Evolutionary conservation across 768 basidiomycete genomes (phyloP).

Genomic region (Coprinopsis marcescibilis): DNA sequence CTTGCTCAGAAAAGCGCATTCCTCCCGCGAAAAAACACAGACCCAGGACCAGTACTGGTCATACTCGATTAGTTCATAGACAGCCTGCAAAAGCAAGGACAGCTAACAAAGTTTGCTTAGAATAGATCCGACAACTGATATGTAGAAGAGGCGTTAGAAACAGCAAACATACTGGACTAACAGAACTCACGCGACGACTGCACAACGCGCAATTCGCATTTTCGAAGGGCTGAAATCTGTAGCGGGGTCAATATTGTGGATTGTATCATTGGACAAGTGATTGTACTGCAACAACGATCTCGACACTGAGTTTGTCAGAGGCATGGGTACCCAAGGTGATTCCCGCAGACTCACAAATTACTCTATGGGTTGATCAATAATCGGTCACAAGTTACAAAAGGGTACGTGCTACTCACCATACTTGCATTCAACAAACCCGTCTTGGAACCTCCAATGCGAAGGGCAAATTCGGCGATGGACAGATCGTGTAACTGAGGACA

Average conservation of each 20-base stretch:
- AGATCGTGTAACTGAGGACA: conserved; percentile 64
- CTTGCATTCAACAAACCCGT: conserved; percentile 79
- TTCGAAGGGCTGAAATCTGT: conserved; percentile 74
- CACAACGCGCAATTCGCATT: conserved; percentile 76
- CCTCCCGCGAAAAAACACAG: conserved; percentile 86
- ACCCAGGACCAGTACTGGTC: conserved; percentile 72
- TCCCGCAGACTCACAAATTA: conserved; percentile 49
- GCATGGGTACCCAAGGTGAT: background rate
- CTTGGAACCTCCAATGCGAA: conserved; percentile 70
- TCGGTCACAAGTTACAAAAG: conserved; percentile 3
- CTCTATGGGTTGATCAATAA: conserved; percentile 34
- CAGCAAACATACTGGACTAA: background rate
- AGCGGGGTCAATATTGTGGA: background rate
- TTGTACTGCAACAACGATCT: conserved; percentile 64
- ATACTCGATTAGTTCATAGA: conserved; percentile 5
- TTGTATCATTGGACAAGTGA: background rate
- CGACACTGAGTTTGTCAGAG: conserved; percentile 36
- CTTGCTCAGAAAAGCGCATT: conserved; percentile 70
- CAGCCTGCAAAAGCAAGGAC: background rate
- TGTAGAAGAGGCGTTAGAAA: conserved; percentile 7
- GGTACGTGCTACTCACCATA: conserved; percentile 44
- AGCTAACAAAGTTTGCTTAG: conserved; percentile 64
- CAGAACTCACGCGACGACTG: conserved; percentile 63
- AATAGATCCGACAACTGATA: conserved; percentile 76
- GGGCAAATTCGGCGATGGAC: conserved; percentile 64